These are phyloP conservation scores for Fusarium redolens DNA, from an alignment of 2,329 filamentous ascomycete genomes.

Conservation along the genomic window DNA sequence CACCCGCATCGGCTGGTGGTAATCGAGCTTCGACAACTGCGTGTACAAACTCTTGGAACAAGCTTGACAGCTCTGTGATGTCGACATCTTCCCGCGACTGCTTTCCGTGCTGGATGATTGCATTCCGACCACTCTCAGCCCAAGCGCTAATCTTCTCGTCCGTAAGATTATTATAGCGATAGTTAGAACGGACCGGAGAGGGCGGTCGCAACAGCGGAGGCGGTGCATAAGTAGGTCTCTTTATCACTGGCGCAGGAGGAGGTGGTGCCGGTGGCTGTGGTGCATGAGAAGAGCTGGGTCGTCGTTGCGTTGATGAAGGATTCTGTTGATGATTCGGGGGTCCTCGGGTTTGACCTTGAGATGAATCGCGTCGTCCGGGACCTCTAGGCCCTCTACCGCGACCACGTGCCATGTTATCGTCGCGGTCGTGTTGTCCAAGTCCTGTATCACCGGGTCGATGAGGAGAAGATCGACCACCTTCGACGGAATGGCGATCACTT, in stretches of 20 bases:
- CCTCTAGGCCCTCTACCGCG: conserved; percentile 61
- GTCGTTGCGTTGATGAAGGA: conserved; percentile 40
- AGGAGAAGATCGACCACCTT: conserved; percentile 68
- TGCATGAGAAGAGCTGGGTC: conserved; percentile 37
- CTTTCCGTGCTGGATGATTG: conserved; percentile 72
- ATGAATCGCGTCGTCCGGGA: conserved; percentile 64
- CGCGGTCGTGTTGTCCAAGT: conserved; percentile 68
- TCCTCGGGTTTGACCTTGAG: conserved; percentile 50
- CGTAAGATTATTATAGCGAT: conserved; percentile 81
- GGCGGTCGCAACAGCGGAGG: conserved; percentile 44
- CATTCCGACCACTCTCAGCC: conserved; percentile 73
- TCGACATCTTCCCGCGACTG: conserved; percentile 76
- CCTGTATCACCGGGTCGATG: conserved; percentile 69
- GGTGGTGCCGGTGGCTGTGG: conserved; percentile 20
- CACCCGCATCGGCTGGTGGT: conserved; percentile 75
- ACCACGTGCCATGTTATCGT: conserved; percentile 60
- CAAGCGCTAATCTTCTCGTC: conserved; percentile 75
- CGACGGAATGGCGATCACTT: conserved; percentile 61
- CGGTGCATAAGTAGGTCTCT: conserved; percentile 32
- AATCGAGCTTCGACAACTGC: conserved; percentile 78
- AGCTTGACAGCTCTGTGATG: conserved; percentile 71
- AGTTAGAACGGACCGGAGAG: conserved; percentile 59
- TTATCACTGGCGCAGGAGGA: conserved; percentile 37
- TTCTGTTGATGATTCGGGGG: conserved; percentile 42
- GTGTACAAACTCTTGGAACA: conserved; percentile 88